Base-by-base conservation (phyloP, 257 asterid genomes). In the Jaltomata sinuosa region DNA sequence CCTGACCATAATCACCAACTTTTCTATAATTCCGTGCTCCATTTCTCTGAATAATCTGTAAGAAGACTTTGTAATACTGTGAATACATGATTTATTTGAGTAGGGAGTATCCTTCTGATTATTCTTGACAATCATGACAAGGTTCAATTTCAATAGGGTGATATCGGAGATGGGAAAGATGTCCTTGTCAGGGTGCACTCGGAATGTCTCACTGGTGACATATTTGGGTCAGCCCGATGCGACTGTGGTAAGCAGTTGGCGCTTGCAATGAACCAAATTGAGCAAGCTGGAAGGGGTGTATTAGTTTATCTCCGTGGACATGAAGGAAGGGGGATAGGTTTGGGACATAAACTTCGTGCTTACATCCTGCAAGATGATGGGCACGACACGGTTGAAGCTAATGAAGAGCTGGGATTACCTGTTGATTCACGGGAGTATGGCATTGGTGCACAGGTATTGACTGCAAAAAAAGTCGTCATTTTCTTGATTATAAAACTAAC, bases 401-500 rank as follows among this genome's bases (percentile, higher is more conserved):
- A 96, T 19, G 98, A 96, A 89, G 99, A 96, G 88, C 91, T 96
- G 84, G 98, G 99, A 55, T 88, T 93, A 87, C 98, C 98, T 11
- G 94, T 96, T 53, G 99, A 96, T 90, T 96, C 99, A 15, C 91
- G 98, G 87, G 99, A 95, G 81, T 97, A 97, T 47, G 99, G 99
- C 25, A 94, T 97, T 47, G 99, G 99, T 62, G 99, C 99, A 34
- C 99, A 96, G 99, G 99, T 94, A 93, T 54, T 71, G 11, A 25
- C 12, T 29, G 16, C 10, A 50, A 45, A 59, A 27, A 12, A 31
- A 53, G 34, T 77, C 27, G 1, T 3, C 59, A 19, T 42, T 42
- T 3, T 42, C 11, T 71, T 42, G 3, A 42, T 22, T 72, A 0
- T 22, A 22, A 40, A 22, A 42, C 45, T 16, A 31, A 8, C 16